These are phyloP conservation scores for Abelmoschus esculentus DNA, from an alignment of 345 rosid species.

Conservation along the genomic window DNA sequence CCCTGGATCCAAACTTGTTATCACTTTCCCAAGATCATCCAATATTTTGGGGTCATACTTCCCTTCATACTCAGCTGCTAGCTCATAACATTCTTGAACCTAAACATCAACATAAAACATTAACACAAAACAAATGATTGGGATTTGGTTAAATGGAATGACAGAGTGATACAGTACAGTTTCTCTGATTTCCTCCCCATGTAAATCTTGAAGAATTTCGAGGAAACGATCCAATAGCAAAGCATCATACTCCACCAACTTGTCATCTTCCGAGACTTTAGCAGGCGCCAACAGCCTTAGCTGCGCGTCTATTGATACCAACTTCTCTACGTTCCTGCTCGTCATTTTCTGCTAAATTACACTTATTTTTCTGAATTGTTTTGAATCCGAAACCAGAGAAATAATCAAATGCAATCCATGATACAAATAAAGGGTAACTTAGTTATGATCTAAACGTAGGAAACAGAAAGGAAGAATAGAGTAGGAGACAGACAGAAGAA, in stretches of 20 bases:
- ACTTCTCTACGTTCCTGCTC: constrained; percentile 59
- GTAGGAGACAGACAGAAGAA: constrained; percentile 6
- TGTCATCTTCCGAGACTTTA: constrained; percentile 94
- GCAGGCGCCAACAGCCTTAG: constrained; percentile 78
- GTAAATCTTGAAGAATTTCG: constrained; percentile 88
- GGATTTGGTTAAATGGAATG: neutral
- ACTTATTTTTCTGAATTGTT: no score
- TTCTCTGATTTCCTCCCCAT: constrained; percentile 82
- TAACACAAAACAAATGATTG: no score
- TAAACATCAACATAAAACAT: constrained; percentile 11
- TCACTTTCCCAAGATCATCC: constrained; percentile 77
- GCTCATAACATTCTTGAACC: constrained; percentile 98
- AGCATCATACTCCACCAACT: constrained; percentile 90
- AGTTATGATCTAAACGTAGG: no score
- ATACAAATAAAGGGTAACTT: no score
- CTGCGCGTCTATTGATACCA: constrained; percentile 90
- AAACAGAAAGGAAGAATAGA: constrained; percentile 2
- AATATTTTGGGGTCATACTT: constrained; percentile 66
- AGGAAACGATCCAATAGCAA: constrained; percentile 86
- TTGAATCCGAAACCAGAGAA: neutral
- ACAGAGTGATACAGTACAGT: constrained; percentile 35
- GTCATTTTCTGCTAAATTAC: constrained; percentile 25
- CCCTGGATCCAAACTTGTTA: constrained; percentile 89
- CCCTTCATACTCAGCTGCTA: constrained; percentile 86
- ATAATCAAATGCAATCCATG: no score